Evolutionary conservation across 768 basidiomycete species (phyloP), one percentile per base, ranked within the genome.

Genomic region (Cystoderma amianthinum): DNA sequence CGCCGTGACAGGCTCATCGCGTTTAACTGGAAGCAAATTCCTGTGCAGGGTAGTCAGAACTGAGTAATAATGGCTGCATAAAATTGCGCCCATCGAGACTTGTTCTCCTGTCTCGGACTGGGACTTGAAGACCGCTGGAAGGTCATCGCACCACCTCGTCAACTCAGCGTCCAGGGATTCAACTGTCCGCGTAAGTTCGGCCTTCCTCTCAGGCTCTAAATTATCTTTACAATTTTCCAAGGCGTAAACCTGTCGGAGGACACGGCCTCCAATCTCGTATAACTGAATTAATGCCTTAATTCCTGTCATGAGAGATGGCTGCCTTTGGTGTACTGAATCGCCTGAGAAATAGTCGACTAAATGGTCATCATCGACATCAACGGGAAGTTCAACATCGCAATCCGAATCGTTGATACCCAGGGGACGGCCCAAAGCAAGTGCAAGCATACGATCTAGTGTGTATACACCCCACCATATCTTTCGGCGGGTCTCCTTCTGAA

Each of bases 381-480:
- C 73, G 3, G 92, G 92, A 39, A 82, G 66, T 56, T 93, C 89
- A 22, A 88, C 85, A 55, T 95, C 92, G 52, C 91, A 92, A 58
- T 95, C 92, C 9, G 80, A 69, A 60, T 95, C 92, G 51, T 92
- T 88, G 47, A 91, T 71, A 19, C 89, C 92, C 42, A 94, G 74
- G 2, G 92, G 92, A 7, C 92, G 76, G 36, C 92, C 92, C 11
- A 95, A 71, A 11, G 90, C 83, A 39, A 94, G 78, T 17, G 92
- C 92, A 15, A 95, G 82, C 87, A 93, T 92, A 38, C 90, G 82
- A 59, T 88, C 92, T 38, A 95, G 68, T 18, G 81, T 82, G 54
- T 95, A 95, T 19, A 93, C 87, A 32, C 85, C 81, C 89, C 92
- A 94, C 92, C 92, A 94, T 38, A 93, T 83, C 63, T 93, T 91